Evolutionary conservation across 192 early-diverging fungal species (phyloP).

Genomic region (Entomortierella parvispora): DNA sequence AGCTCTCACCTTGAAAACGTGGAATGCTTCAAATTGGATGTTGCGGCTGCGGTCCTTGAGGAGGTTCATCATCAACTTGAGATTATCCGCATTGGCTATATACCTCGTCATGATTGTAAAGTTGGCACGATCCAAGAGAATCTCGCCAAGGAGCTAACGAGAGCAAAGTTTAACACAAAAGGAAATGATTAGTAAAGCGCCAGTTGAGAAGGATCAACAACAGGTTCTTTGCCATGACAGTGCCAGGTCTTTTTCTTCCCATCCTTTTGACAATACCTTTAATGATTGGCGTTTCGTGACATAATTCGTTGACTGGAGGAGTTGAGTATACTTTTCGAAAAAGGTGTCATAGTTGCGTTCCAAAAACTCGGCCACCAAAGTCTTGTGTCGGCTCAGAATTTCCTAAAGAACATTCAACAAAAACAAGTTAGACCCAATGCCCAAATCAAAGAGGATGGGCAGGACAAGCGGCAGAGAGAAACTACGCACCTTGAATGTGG

Average conservation of each 20-base stretch:
- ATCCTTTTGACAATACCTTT: slow-evolving; percentile 90
- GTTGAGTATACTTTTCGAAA: slow-evolving; percentile 86
- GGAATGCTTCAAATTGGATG: slow-evolving; percentile 99
- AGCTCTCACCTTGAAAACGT: slow-evolving; percentile 99
- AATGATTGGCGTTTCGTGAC: slow-evolving; percentile 98
- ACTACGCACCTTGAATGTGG: slow-evolving; percentile 85
- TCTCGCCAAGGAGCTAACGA: slow-evolving; percentile 90
- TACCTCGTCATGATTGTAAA: slow-evolving; percentile 95
- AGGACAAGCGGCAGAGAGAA: neutral
- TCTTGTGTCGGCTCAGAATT: slow-evolving; percentile 94
- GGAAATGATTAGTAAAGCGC: neutral
- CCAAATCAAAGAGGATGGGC: neutral
- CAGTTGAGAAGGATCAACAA: neutral
- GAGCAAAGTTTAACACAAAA: neutral
- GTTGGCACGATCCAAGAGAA: slow-evolving; percentile 95
- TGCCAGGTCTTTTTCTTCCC: too few species aligned
- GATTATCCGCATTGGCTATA: slow-evolving; percentile 90
- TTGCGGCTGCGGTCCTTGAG: slow-evolving; percentile 95
- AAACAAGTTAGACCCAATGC: neutral
- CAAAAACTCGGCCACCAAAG: slow-evolving; percentile 90
- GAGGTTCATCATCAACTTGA: slow-evolving; percentile 98
- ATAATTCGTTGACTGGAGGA: slow-evolving; percentile 93
- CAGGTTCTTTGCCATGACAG: too few species aligned
- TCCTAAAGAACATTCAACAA: slow-evolving; percentile 61
- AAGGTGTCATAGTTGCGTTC: slow-evolving; percentile 91